These are phyloP conservation scores for Aspergillus ruber DNA, from an alignment of 2,329 filamentous ascomycete species.

Conservation along the genomic window DNA sequence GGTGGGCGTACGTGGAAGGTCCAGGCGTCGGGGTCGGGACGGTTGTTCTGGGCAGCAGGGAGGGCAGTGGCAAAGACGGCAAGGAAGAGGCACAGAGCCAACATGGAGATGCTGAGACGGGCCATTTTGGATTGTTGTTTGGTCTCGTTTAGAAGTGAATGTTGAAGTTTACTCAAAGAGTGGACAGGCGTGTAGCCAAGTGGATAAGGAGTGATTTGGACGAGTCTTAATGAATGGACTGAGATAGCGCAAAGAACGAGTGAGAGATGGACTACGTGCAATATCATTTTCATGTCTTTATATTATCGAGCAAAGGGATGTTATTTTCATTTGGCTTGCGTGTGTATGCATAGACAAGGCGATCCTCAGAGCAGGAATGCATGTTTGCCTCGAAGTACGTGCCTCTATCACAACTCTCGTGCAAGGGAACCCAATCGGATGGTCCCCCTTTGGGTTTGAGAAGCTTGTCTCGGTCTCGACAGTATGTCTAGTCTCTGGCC, in stretches of 20 bases:
- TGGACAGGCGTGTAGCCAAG: slow-evolving; percentile 6
- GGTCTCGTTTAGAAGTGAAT: not conserved
- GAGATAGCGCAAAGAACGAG: not conserved
- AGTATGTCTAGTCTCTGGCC: too few relatives aligned
- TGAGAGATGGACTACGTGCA: not conserved
- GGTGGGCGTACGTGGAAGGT: not conserved
- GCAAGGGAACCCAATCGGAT: too few relatives aligned
- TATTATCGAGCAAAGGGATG: too few relatives aligned
- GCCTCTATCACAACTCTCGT: too few relatives aligned
- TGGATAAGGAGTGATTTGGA: too few relatives aligned
- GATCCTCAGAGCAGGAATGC: too few relatives aligned
- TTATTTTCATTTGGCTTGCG: too few relatives aligned
- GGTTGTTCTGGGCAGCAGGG: slow-evolving; percentile 10
- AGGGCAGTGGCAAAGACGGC: slow-evolving; percentile 23
- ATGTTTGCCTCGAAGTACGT: too few relatives aligned
- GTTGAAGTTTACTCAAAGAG: slow-evolving; percentile 6
- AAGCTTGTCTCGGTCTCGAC: too few relatives aligned
- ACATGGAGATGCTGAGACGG: slow-evolving; percentile 24
- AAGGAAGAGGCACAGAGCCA: slow-evolving; percentile 24
- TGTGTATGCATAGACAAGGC: too few relatives aligned
- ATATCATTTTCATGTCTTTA: not conserved
- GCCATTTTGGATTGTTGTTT: slow-evolving; percentile 19
- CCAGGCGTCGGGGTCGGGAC: not conserved
- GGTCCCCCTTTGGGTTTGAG: too few relatives aligned
- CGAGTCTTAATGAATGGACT: not conserved